Evolutionary conservation across 768 basidiomycete species (phyloP), one percentile per base, ranked within the genome.

Genomic region (Kwoniella sp.): DNA sequence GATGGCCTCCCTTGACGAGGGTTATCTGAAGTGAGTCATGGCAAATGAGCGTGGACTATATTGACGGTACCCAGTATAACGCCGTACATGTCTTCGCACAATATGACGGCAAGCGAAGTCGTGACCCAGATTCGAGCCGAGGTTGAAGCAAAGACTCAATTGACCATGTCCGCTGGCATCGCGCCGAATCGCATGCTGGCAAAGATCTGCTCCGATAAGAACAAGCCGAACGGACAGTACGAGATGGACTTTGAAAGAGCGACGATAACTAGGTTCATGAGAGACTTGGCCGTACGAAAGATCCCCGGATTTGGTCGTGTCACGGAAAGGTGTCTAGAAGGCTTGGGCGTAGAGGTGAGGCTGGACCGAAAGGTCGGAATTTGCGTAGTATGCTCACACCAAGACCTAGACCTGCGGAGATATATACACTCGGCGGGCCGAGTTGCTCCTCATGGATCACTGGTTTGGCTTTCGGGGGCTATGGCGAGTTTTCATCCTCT

Each of bases 181-280:
- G 91, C 93, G 0, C 88, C 93, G 1, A 98, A 92, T 75, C 87
- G 87, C 84, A 90, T 91, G 86, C 79, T 98, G 15, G 89, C 91
- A 33, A 98, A 98, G 80, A 92, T 93, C 28, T 91, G 88, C 70
- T 93, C 91, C 25, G 91, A 96, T 73, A 89, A 86, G 78, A 93
- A 96, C 73, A 96, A 96, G 75, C 92, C 91, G 2, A 88, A 93
- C 65, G 91, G 90, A 11, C 91, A 95, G 73, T 96, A 82, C 59
- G 80, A 81, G 60, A 80, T 95, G 20, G 75, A 82, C 2, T 88
- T 86, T 62, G 80, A 85, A 23, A 71, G 79, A 2, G 66, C 81
- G 25, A 76, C 79, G 7, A 85, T 96, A 60, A 79, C 80, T 41
- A 74, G 75, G 0, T 96, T 95, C 70, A 89, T 89, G 85, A 77